Percentiles rank a stretch among this genome's conserved stretches.
phyloP scores from a whole-genome alignment of 2,329 filamentous ascomycete genomes.

The Penicillium nordicum region DNA sequence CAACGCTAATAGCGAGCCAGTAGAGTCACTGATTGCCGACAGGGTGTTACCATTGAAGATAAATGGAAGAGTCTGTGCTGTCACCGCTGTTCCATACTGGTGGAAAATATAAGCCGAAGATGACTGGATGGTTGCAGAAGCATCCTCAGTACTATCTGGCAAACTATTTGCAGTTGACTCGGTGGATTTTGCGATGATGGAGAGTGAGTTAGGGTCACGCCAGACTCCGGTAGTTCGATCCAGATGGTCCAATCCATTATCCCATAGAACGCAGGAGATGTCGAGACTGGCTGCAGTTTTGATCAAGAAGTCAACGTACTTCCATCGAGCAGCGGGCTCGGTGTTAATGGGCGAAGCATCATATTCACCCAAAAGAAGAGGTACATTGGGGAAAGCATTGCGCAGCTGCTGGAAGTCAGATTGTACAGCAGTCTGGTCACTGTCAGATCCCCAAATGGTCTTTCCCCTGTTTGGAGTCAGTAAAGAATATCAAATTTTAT shows the following conservation, averaged over 20 bases:
- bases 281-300: slow-evolving; percentile 50
- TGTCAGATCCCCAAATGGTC: slow-evolving; percentile 57
- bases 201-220: slow-evolving; percentile 50
- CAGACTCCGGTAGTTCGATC: slow-evolving; percentile 50
- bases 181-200: slow-evolving; percentile 48
- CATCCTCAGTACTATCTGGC: slow-evolving; percentile 52
- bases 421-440: slow-evolving; percentile 50
- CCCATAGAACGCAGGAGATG: slow-evolving; percentile 55
- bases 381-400: slow-evolving; percentile 54
- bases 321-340: slow-evolving; percentile 57
- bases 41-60: slow-evolving; percentile 56
- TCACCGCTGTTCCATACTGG: slow-evolving; percentile 45
- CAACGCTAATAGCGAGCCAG: slow-evolving; percentile 34
- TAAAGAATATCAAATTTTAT: slow-evolving; percentile 29
- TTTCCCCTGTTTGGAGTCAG: slow-evolving; percentile 53
- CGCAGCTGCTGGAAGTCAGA: slow-evolving; percentile 52
- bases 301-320: slow-evolving; percentile 55
- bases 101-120: slow-evolving; percentile 58
- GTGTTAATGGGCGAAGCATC: slow-evolving; percentile 49
- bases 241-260: slow-evolving; percentile 57
- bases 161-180: slow-evolving; percentile 49
- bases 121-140: slow-evolving; percentile 43
- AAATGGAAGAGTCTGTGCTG: slow-evolving; percentile 48
- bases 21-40: slow-evolving; percentile 38
- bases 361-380: slow-evolving; percentile 58